Conservation (phyloP, 768 basidiomycete genomes). For the Suillus plorans region DNA sequence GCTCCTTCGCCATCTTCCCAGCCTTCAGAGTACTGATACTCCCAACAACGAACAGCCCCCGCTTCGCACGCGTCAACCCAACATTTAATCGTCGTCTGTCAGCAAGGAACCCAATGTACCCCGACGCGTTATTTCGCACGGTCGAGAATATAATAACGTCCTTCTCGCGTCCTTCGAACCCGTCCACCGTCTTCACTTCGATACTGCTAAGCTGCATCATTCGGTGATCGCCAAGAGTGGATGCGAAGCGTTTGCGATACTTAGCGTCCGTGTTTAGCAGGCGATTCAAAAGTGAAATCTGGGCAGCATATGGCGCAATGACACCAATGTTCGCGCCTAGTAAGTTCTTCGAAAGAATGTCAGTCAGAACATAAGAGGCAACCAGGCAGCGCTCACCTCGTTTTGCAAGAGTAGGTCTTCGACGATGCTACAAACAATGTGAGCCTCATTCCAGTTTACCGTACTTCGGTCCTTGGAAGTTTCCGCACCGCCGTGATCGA, state of each 20-base stretch:
- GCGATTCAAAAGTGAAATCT: conserved; percentile 73
- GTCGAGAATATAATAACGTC: conserved; percentile 91
- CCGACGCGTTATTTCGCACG: conserved; percentile 75
- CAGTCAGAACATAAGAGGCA: conserved; percentile 1
- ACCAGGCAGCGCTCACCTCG: conserved; percentile 47
- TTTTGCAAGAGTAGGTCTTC: conserved; percentile 81
- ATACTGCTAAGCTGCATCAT: conserved; percentile 63
- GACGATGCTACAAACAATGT: conserved; percentile 74
- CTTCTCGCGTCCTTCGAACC: conserved; percentile 93
- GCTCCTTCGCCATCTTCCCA: conserved; percentile 37
- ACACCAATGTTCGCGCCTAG: conserved; percentile 81
- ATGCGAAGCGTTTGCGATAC: conserved; percentile 52
- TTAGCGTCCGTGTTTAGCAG: conserved; percentile 57
- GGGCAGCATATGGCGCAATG: conserved; percentile 90
- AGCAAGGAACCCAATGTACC: conserved; percentile 86
- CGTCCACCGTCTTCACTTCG: conserved; percentile 92
- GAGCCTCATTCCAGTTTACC: conserved; percentile 75
- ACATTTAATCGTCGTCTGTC: conserved; percentile 88
- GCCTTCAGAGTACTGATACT: conserved; percentile 62
- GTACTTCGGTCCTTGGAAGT: conserved; percentile 66
- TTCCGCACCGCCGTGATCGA: conserved; percentile 78
- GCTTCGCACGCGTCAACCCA: conserved; percentile 83
- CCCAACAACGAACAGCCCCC: conserved; percentile 82
- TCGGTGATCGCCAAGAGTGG: conserved; percentile 63
- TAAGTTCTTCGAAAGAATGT: conserved; percentile 45